Evolutionary conservation across 208 protist genomes (phyloP).

Genomic region (Phytomonas sp.): DNA sequence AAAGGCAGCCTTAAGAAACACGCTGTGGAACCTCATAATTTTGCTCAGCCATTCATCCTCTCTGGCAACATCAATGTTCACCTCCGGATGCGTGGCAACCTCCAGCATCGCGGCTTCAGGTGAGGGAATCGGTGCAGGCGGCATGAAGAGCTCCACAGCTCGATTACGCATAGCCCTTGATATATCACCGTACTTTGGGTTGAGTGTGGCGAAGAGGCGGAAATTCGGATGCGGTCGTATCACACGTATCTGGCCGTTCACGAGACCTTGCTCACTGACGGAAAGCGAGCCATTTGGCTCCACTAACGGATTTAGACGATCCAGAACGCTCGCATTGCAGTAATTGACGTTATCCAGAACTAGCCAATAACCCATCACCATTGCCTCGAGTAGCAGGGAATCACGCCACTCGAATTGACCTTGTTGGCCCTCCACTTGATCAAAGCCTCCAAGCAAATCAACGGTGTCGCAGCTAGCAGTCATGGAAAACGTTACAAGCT

Average conservation of each 20-base stretch:
- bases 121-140: slow-evolving; percentile 70
- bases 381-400: slow-evolving; percentile 95
- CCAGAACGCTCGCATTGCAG: slow-evolving; percentile 98
- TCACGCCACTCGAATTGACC: slow-evolving; percentile 99
- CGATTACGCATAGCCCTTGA: slow-evolving; percentile 99
- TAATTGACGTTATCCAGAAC: slow-evolving; percentile 99
- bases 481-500: slow-evolving; percentile 96
- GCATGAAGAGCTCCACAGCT: slow-evolving; percentile 96
- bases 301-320: slow-evolving; percentile 99
- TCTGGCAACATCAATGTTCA: neutral
- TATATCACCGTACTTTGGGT: slow-evolving; percentile 97
- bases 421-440: slow-evolving; percentile 95
- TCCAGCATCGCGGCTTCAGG: slow-evolving; percentile 12
- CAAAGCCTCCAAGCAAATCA: slow-evolving; percentile 99
- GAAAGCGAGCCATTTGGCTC: slow-evolving; percentile 94
- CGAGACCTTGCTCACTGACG: slow-evolving; percentile 95
- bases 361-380: slow-evolving; percentile 97
- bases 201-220: slow-evolving; percentile 98
- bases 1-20: slow-evolving; percentile 60
- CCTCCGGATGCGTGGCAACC: neutral
- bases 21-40: slow-evolving; percentile 60
- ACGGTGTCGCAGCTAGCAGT: slow-evolving; percentile 97
- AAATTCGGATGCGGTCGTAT: slow-evolving; percentile 97
- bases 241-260: slow-evolving; percentile 87
- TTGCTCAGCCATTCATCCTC: slow-evolving; percentile 14